Conservation (phyloP, 257 asterid genomes). For the Mentha longifolia region DNA sequence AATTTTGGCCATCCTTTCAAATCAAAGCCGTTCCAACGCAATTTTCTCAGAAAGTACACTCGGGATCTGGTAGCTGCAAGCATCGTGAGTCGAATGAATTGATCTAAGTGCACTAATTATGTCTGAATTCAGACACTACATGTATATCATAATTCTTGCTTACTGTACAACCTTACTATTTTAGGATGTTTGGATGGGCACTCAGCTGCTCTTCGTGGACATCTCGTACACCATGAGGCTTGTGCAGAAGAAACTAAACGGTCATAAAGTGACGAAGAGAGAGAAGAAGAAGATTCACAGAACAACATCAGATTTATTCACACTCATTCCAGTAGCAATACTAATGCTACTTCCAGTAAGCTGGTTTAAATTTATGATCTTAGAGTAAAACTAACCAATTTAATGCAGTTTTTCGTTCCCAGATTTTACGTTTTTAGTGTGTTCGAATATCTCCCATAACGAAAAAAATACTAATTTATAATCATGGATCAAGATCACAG, state of each 20-base stretch:
- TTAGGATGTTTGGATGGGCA: slow-evolving; percentile 77
- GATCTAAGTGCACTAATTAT: too few species aligned
- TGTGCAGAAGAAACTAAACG: slow-evolving; percentile 49
- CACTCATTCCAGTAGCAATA: slow-evolving; percentile 69
- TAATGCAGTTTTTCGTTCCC: too few species aligned
- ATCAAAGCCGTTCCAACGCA: slow-evolving; percentile 39
- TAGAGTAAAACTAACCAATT: too few species aligned
- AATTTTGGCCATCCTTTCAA: slow-evolving; percentile 25
- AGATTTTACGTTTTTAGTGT: not conserved
- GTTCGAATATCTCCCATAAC: not conserved
- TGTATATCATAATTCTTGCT: too few species aligned
- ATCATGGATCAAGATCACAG: slow-evolving; percentile 1
- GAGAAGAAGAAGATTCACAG: slow-evolving; percentile 60
- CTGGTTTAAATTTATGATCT: not conserved
- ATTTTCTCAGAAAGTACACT: slow-evolving; percentile 46
- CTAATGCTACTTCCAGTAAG: slow-evolving; percentile 82
- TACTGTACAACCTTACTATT: slow-evolving; percentile 23
- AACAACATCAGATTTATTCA: slow-evolving; percentile 55
- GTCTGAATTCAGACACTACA: not conserved
- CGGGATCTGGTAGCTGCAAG: slow-evolving; percentile 52
- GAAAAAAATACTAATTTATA: not conserved
- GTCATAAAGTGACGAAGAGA: slow-evolving; percentile 56
- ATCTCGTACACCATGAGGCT: slow-evolving; percentile 45
- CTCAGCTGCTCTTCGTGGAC: slow-evolving; percentile 64
- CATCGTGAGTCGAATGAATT: slow-evolving; percentile 51